These are phyloP conservation scores for Apiospora saccharicola DNA, from an alignment of 2,329 filamentous ascomycete species.

Conservation along the genomic window DNA sequence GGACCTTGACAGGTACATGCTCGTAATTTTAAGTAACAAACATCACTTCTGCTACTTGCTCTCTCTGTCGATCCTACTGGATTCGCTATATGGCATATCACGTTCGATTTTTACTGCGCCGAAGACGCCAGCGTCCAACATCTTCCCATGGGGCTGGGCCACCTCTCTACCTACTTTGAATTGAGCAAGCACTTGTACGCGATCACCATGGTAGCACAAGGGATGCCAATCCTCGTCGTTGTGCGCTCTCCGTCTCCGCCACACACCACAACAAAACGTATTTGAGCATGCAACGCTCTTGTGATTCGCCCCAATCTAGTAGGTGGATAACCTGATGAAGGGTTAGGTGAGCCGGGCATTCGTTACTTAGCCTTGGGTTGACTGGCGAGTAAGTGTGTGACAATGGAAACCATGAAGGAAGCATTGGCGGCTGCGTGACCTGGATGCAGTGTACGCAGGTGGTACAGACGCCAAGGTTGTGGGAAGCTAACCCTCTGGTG, in stretches of 20 bases:
- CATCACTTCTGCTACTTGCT: background rate
- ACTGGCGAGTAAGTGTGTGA: background rate
- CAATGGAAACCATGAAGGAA: background rate
- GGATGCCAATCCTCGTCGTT: background rate
- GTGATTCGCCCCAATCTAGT: background rate
- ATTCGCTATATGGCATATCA: background rate
- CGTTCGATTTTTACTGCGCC: background rate
- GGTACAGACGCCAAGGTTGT: background rate
- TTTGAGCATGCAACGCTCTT: background rate
- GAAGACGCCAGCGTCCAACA: background rate
- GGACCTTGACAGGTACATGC: no score
- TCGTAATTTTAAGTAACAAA: background rate
- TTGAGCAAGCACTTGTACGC: background rate
- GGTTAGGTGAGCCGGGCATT: no score
- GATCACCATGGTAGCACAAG: background rate
- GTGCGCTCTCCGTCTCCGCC: background rate
- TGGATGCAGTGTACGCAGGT: background rate
- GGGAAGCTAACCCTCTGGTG: no score
- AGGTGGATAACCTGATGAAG: background rate
- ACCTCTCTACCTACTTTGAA: background rate
- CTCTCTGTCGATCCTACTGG: background rate
- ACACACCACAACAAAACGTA: background rate
- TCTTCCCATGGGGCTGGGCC: background rate
- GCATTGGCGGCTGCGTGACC: background rate
- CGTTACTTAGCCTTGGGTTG: background rate